Base-by-base conservation (phyloP, 177 flowering plant genomes). In the Tripterygium wilfordii region DNA sequence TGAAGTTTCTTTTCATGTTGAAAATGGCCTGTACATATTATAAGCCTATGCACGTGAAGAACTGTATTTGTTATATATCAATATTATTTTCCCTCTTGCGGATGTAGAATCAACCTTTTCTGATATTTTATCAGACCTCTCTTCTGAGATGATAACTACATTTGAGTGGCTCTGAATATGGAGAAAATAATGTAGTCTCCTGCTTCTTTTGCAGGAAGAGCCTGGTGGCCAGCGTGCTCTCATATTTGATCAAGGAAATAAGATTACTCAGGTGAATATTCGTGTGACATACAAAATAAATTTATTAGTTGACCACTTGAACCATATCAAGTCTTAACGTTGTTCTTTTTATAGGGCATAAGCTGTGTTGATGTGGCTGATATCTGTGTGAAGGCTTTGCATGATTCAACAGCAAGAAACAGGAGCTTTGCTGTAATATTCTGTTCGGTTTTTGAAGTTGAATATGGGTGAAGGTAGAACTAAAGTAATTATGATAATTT, bases 291-390 rank as follows among this genome's bases (percentile, higher is more conserved):
- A 14, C 37, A 5, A 6, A 9, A 39, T n/a, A 31, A 21, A 31
- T 12, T 3, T 14, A 4, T 25, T 39, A n/a, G 9, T n/a, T n/a
- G n/a, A n/a, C n/a, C n/a, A 43, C 24, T 18, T 37, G n/a, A n/a
- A n/a, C n/a, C n/a, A 2, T 0, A 14, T 29, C 15, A 10, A 36
- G 8, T 44, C 33, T 45, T 13, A 35, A 30, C 40, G 40, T 19
- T 16, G 7, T 47, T n/a, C 9, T 17, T 31, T 27, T 45, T 67
- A 51, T 39, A 88, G 98, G 95, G 96, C 21, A 92, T 92, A 47
- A 88, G 98, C 68, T 91, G 98, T 60, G 96, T 94, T 0, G 98
- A 92, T 69, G 98, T 92, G 57, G 98, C 98, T 48, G 98, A 92
- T 58, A 92, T 92, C 26, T 92, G 98, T 57, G 98, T 88, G 51